Base-by-base conservation (phyloP, 2,329 filamentous ascomycete genomes). In the Rhinocladiella mackenziei region DNA sequence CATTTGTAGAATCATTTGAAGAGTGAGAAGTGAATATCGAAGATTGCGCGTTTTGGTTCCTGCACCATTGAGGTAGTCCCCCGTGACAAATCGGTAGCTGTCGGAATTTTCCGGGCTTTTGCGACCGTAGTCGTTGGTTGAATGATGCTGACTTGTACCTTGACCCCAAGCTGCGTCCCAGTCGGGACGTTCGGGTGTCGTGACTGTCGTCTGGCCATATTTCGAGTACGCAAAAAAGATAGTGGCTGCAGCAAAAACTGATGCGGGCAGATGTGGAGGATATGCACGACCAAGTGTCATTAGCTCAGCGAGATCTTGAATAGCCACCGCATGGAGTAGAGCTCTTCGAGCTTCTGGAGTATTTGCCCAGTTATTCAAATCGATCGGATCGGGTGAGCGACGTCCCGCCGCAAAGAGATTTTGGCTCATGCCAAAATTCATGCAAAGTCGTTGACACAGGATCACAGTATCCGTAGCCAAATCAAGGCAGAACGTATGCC, bases 401-500 rank as follows among this genome's bases (percentile, higher is more conserved):
- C 33, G 18, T 36, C 33, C 33, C 6, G 33, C 18, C 10, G 33
- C 20, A 13, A 36, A 36, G 11, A 36, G 9, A n/a, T 22, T 9
- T 14, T 36, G 17, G 9, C 11, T 13, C 8, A 36, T 36, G 2
- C 33, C 33, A n/a, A 23, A n/a, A 18, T 9, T 36, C 7, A 58
- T 56, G 43, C 68, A 71, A 6, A 71, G 56, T 17, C 65, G 56
- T 10, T 64, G 58, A 32, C 62, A 66, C 3, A 71, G 62, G 2
- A 62, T 49, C 0, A 65, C 64, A 1, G 67, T 67, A 50, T 67
- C 62, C 13, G 64, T 62, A 56, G 65, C 64, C 0, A 62, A 61
- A 45, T 71, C 67, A 1, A 71, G 62, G 26, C 67, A 70, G 19
- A 70, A 62, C 1, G 66, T 64, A 37, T 71, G 68, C 67, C 68